Evolutionary conservation across 148 eudicot genomes (phyloP).

Genomic region (Rhododendron molle): DNA sequence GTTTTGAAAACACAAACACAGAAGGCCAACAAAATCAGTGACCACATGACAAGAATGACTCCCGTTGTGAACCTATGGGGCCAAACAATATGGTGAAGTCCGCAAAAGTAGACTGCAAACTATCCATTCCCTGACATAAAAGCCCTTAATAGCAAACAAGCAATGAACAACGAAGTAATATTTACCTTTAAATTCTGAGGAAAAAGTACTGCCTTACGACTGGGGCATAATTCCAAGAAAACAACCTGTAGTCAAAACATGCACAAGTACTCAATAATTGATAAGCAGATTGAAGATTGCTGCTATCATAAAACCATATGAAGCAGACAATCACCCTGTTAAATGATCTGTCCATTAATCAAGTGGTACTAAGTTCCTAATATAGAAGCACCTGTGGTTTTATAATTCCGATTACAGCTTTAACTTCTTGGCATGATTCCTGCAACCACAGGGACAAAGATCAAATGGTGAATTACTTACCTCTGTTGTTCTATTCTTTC

Average conservation of each 20-base stretch:
- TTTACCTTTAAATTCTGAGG: constrained; percentile 65
- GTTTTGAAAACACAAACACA: no score
- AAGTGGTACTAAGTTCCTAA: background rate
- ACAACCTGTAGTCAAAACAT: constrained; percentile 62
- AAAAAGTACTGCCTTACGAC: constrained; percentile 69
- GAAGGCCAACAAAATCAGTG: background rate
- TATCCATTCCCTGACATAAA: background rate
- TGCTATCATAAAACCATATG: background rate
- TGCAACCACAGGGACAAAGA: constrained; percentile 19
- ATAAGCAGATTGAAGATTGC: background rate
- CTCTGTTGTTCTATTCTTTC: background rate
- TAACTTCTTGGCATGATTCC: constrained; percentile 93
- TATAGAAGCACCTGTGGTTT: constrained; percentile 70
- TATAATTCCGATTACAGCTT: constrained; percentile 66
- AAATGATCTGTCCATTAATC: constrained; percentile 5
- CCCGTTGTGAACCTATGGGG: background rate
- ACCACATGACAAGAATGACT: background rate
- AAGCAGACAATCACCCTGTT: constrained; percentile 11
- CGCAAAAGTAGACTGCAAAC: background rate
- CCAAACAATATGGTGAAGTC: background rate
- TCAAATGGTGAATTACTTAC: background rate
- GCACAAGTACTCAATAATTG: background rate
- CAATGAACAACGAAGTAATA: background rate
- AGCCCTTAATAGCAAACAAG: background rate
- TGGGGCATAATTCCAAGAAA: constrained; percentile 82